Evolutionary conservation across 1,284 basidiomycete species (phyloP).

Genomic region (Ustilago loliicola): DNA sequence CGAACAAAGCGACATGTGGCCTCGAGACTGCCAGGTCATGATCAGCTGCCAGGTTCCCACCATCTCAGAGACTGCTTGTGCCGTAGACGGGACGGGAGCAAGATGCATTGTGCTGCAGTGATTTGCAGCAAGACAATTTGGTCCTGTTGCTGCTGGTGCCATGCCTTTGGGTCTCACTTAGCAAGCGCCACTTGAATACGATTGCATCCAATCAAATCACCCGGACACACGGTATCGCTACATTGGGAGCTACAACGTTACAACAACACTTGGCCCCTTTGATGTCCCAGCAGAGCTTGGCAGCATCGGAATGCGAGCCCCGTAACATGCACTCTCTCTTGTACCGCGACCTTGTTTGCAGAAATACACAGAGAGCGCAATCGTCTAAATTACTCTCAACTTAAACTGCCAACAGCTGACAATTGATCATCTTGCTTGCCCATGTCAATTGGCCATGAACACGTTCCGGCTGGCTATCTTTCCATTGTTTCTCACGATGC

Average conservation of each 20-base stretch:
- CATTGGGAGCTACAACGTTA: too few relatives aligned
- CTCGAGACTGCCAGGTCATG: neutral
- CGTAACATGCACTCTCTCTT: too few relatives aligned
- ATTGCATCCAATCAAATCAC: neutral
- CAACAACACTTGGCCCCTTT: neutral
- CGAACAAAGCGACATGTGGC: conserved; percentile 6
- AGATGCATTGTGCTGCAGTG: neutral
- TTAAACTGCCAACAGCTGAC: too few relatives aligned
- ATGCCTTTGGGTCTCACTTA: neutral
- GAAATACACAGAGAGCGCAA: too few relatives aligned
- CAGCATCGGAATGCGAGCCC: neutral
- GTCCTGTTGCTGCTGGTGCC: neutral
- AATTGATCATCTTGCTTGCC: too few relatives aligned
- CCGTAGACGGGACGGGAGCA: too few relatives aligned
- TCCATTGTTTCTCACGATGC: too few relatives aligned
- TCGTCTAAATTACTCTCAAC: too few relatives aligned
- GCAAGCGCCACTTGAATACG: neutral
- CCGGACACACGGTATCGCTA: neutral
- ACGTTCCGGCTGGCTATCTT: too few relatives aligned
- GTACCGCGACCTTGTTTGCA: too few relatives aligned
- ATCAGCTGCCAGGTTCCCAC: conserved; percentile 1
- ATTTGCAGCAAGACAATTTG: neutral
- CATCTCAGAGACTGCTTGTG: neutral
- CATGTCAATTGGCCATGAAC: too few relatives aligned
- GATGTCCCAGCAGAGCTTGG: neutral